Evolutionary conservation across 192 early-diverging fungal genomes (phyloP).

Genomic region (Coemansia sp.): DNA sequence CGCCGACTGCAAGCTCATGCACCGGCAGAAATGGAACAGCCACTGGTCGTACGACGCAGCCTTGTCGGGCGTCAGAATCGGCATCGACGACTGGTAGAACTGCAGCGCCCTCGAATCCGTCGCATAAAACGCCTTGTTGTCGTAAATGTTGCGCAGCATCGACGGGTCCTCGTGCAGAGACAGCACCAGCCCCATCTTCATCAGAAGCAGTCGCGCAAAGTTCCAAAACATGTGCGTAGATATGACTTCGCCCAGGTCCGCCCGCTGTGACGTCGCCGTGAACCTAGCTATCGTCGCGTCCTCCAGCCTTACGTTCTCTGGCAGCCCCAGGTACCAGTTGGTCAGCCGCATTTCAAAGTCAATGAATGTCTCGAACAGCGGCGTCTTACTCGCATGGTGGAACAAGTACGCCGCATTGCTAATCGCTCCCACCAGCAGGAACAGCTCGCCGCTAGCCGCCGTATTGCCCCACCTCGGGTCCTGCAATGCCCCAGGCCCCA

Average conservation of each 20-base stretch:
- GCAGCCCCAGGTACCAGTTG: constrained; percentile 46
- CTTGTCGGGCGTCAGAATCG: constrained; percentile 53
- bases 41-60: constrained; percentile 52
- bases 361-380: constrained; percentile 45
- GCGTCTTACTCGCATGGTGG: constrained; percentile 33
- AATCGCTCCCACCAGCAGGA: constrained; percentile 45
- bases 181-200: constrained; percentile 56
- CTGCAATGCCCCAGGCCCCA: constrained; percentile 27
- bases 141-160: constrained; percentile 51
- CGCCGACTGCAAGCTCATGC: constrained; percentile 55
- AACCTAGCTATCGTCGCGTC: constrained; percentile 40
- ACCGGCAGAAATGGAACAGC: constrained; percentile 58
- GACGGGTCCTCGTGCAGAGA: constrained; percentile 48
- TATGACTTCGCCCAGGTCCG: constrained; percentile 52
- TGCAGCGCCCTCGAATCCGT: constrained; percentile 44
- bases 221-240: constrained; percentile 55
- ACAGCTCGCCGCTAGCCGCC: constrained; percentile 50
- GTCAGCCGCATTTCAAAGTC: constrained; percentile 55
- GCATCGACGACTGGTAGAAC: constrained; percentile 53
- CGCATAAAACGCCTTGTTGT: constrained; percentile 50
- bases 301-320: constrained; percentile 47
- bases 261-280: constrained; percentile 40
- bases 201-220: constrained; percentile 53
- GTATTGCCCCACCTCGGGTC: constrained; percentile 44
- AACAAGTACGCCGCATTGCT: constrained; percentile 50